These are phyloP conservation scores for Fusarium algeriense DNA, from an alignment of 2,329 filamentous ascomycete genomes.

Conservation along the genomic window DNA sequence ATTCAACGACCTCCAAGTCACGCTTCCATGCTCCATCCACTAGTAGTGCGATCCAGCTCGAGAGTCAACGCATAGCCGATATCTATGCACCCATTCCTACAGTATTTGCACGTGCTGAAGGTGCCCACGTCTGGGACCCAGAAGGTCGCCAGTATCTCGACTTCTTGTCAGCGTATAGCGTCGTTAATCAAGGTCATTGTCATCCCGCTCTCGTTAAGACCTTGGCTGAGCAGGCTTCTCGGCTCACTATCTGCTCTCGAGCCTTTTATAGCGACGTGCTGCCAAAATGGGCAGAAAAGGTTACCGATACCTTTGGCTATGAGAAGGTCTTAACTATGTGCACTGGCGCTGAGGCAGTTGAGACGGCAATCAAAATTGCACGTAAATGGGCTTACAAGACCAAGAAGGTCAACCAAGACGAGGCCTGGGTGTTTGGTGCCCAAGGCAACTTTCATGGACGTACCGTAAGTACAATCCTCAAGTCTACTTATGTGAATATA, in stretches of 20 bases:
- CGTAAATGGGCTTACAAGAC: conserved; percentile 37
- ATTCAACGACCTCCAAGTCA: too few relatives aligned
- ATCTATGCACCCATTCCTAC: conserved; percentile 70
- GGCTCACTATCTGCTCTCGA: conserved; percentile 60
- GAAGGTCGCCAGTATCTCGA: conserved; percentile 96
- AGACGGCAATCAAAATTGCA: conserved; percentile 36
- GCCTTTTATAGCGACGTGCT: conserved; percentile 37
- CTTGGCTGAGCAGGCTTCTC: conserved; percentile 87
- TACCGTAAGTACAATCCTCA: conserved; percentile 74
- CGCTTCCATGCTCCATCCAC: too few relatives aligned
- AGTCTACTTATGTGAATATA: background rate
- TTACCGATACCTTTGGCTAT: conserved; percentile 34
- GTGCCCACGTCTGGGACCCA: conserved; percentile 94
- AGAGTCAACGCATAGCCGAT: too few relatives aligned
- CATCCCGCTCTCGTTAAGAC: conserved; percentile 94
- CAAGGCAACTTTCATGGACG: conserved; percentile 38
- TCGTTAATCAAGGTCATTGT: conserved; percentile 37
- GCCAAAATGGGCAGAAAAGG: conserved; percentile 37
- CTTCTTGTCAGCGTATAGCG: conserved; percentile 89
- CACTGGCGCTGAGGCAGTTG: conserved; percentile 36
- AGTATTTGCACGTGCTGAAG: conserved; percentile 87
- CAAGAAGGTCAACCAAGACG: conserved; percentile 35
- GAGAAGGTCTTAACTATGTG: conserved; percentile 35
- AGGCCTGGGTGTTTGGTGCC: conserved; percentile 37
- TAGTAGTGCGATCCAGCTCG: too few relatives aligned